Conservation (phyloP, 2,329 filamentous ascomycete genomes). For the Orbilia brochopaga region DNA sequence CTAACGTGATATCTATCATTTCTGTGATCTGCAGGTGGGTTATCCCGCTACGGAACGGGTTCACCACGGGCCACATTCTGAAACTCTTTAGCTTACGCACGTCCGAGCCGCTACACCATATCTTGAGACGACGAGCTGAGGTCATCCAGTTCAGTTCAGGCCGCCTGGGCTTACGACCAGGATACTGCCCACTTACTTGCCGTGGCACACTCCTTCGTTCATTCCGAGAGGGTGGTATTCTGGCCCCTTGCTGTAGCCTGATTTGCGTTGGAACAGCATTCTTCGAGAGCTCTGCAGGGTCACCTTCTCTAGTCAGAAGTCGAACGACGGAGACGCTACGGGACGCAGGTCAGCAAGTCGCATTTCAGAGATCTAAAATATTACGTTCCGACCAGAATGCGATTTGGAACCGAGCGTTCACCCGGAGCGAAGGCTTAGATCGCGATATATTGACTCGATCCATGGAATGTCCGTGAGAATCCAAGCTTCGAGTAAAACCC, state of each 20-base stretch:
- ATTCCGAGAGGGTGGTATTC: slow-evolving; percentile 49
- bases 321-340: slow-evolving; percentile 21
- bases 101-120: slow-evolving; percentile 39
- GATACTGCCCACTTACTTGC: slow-evolving; percentile 24
- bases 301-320: slow-evolving; percentile 10
- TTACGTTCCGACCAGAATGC: slow-evolving; percentile 46
- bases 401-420: slow-evolving; percentile 42
- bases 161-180: slow-evolving; percentile 18
- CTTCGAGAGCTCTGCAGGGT: slow-evolving; percentile 32
- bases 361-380: neutral
- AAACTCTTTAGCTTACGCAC: slow-evolving; percentile 51
- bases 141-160: slow-evolving; percentile 37
- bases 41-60: slow-evolving; percentile 50
- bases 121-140: slow-evolving; percentile 28
- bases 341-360: slow-evolving; percentile 8
- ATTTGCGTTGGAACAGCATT: slow-evolving; percentile 49
- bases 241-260: slow-evolving; percentile 48
- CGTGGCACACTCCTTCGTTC: slow-evolving; percentile 29
- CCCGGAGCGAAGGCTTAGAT: slow-evolving; percentile 49
- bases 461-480: slow-evolving; percentile 50
- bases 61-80: slow-evolving; percentile 51
- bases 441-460: slow-evolving; percentile 30
- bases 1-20: slow-evolving; percentile 47
- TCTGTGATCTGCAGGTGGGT: slow-evolving; percentile 48
- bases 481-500: slow-evolving; percentile 28